Evolutionary conservation across 2,329 filamentous ascomycete genomes (phyloP).

Genomic region (Microdochium nivale): DNA sequence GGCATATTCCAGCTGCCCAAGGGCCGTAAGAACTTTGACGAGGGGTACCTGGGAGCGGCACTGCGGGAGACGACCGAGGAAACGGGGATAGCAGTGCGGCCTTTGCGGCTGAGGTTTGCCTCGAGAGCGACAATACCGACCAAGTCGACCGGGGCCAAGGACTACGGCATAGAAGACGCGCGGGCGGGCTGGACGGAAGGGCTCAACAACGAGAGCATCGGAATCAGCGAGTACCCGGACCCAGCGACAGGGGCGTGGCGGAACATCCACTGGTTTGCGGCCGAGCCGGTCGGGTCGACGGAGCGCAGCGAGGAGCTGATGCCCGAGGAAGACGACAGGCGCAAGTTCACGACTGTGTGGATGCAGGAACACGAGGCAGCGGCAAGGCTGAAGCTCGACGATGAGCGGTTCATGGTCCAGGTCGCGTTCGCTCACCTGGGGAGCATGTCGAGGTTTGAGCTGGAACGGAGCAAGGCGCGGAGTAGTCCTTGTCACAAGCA

Average conservation of each 20-base stretch:
- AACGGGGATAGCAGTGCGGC: conserved; percentile 30
- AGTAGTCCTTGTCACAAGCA: background rate
- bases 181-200: conserved; percentile 14
- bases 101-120: conserved; percentile 28
- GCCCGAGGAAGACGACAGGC: conserved; percentile 15
- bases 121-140: conserved; percentile 31
- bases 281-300: conserved; percentile 11
- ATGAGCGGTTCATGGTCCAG: conserved; percentile 20
- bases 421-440: conserved; percentile 15
- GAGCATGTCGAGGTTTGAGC: conserved; percentile 16
- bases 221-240: conserved; percentile 21
- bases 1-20: conserved; percentile 38
- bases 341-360: conserved; percentile 20
- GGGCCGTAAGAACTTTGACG: conserved; percentile 37
- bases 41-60: conserved; percentile 30
- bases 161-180: conserved; percentile 5
- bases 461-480: conserved; percentile 6
- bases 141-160: conserved; percentile 10
- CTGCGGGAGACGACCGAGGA: conserved; percentile 39
- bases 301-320: conserved; percentile 15
- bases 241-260: conserved; percentile 18
- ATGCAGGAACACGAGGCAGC: conserved; percentile 15
- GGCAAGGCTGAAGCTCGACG: conserved; percentile 16
- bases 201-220: conserved; percentile 17
- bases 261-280: conserved; percentile 16